A percentile compares a stretch with the other conserved stretches of the same genome.
phyloP scores from a whole-genome alignment of 805 yeast species.

The Lipomyces starkeyi region DNA sequence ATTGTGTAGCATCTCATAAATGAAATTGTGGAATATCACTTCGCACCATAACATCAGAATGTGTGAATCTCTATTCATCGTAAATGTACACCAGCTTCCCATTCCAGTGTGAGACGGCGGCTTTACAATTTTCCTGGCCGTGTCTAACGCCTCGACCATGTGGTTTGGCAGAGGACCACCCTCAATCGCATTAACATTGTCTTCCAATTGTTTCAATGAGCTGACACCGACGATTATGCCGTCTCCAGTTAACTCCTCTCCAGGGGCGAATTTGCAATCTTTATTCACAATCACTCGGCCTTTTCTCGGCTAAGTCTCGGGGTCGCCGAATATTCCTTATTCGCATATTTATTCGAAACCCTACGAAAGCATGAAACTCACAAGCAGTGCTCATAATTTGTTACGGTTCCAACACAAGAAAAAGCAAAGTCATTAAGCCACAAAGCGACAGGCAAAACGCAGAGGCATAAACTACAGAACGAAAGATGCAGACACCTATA shows the following conservation, averaged over 20 bases:
- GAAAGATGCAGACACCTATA: too few species aligned
- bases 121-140: conserved; percentile 39
- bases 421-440: too few species aligned
- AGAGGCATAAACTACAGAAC: too few species aligned
- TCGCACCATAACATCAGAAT: not conserved
- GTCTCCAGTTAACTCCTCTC: conserved; percentile 33
- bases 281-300: too few species aligned
- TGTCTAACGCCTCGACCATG: conserved; percentile 36
- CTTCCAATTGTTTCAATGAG: conserved; percentile 32
- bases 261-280: conserved; percentile 8
- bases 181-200: conserved; percentile 35
- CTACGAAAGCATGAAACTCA: too few species aligned
- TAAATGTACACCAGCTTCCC: conserved; percentile 13
- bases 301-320: too few species aligned
- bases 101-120: conserved; percentile 38
- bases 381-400: too few species aligned
- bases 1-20: not conserved
- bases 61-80: not conserved
- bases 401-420: too few species aligned
- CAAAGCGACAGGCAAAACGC: too few species aligned
- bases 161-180: conserved; percentile 39
- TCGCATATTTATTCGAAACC: too few species aligned
- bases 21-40: not conserved
- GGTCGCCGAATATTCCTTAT: too few species aligned
- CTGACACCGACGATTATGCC: conserved; percentile 41